Conservation (phyloP, 78 protist genomes). For the Planoprotostelium fungivorum region DNA sequence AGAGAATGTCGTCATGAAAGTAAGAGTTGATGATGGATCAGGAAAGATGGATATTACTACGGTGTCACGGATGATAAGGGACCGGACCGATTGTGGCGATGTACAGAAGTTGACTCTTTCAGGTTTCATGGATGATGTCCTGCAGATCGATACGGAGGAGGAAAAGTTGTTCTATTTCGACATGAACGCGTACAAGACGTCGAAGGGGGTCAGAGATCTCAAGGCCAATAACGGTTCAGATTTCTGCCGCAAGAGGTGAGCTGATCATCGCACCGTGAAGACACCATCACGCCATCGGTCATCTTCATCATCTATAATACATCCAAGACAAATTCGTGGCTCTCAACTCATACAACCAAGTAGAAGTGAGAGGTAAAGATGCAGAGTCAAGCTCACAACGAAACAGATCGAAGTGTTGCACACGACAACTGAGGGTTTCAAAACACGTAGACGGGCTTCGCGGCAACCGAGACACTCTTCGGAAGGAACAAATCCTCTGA, state of each 20-base stretch:
- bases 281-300: background rate
- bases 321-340: background rate
- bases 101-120: slow-evolving; percentile 15
- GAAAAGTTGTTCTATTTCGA: background rate
- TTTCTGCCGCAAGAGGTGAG: slow-evolving; percentile 5
- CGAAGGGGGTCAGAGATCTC: background rate
- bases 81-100: slow-evolving; percentile 55
- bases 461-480: too few relatives aligned
- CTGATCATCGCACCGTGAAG: background rate
- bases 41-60: slow-evolving; percentile 33
- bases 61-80: slow-evolving; percentile 59
- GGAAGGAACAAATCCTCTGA: too few relatives aligned
- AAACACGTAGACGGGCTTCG: too few relatives aligned
- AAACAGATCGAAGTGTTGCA: background rate
- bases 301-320: too few relatives aligned
- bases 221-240: background rate
- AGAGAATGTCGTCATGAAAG: background rate
- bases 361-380: background rate
- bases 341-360: background rate
- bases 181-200: slow-evolving; percentile 8
- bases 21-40: background rate
- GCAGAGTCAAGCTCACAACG: background rate
- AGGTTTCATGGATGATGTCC: slow-evolving; percentile 6
- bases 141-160: background rate
- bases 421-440: too few relatives aligned